Conservation (phyloP, 1,139 yeast species). For the Taphrina betulina region DNA sequence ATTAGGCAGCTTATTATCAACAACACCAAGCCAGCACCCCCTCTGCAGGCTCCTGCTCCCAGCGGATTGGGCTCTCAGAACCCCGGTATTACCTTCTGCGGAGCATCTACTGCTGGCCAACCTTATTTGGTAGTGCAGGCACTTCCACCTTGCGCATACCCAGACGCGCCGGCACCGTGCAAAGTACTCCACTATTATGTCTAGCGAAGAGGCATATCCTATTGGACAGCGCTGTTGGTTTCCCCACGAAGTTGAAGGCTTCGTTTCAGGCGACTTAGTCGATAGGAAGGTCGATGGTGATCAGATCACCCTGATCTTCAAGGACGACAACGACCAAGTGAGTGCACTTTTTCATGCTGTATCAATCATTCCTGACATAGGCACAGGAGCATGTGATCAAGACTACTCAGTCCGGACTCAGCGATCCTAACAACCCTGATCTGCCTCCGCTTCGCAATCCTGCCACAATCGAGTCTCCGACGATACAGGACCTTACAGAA, state of each 20-base stretch:
- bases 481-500: constrained; percentile 90
- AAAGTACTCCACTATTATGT: no score
- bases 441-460: constrained; percentile 87
- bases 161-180: no score
- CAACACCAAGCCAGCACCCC: no score
- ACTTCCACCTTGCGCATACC: no score
- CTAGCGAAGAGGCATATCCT: constrained; percentile 7
- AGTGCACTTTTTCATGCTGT: constrained; percentile 25
- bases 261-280: constrained; percentile 84
- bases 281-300: constrained; percentile 49
- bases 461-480: constrained; percentile 68
- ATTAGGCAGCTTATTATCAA: no score
- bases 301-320: constrained; percentile 60
- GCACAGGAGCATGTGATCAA: constrained; percentile 14
- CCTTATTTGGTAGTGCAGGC: no score
- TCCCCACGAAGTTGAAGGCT: constrained; percentile 82
- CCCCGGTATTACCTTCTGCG: no score
- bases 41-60: no score
- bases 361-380: background rate
- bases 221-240: constrained; percentile 78
- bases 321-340: constrained; percentile 57
- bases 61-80: no score
- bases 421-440: constrained; percentile 55
- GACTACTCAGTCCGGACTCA: constrained; percentile 49
- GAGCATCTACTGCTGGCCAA: no score